phyloP scores from a whole-genome alignment of 1,139 yeast species.

The Suhomyces anneliseae region DNA sequence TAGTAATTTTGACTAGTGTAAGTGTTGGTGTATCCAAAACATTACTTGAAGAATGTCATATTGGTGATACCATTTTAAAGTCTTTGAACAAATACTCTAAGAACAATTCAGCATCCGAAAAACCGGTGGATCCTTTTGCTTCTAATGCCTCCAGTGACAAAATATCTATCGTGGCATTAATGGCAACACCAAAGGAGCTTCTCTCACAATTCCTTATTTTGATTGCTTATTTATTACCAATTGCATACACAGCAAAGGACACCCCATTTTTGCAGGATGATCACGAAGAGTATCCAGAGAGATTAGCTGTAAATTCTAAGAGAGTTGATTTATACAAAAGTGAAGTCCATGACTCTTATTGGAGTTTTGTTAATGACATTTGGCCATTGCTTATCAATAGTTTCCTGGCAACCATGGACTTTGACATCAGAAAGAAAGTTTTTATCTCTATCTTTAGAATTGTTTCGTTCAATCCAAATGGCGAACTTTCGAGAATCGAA shows the following conservation, averaged over 20 bases:
- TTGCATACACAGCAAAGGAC: slow-evolving; percentile 28
- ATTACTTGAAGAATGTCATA: slow-evolving; percentile 38
- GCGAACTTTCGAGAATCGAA: slow-evolving; percentile 21
- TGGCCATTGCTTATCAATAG: slow-evolving; percentile 66
- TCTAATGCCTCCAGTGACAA: not conserved
- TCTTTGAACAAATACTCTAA: slow-evolving; percentile 44
- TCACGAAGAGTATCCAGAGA: slow-evolving; percentile 27
- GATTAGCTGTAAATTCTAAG: slow-evolving; percentile 24
- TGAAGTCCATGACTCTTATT: slow-evolving; percentile 28
- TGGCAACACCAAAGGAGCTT: slow-evolving; percentile 73
- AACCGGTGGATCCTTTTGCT: slow-evolving; percentile 16
- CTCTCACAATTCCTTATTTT: slow-evolving; percentile 56
- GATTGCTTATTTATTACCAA: slow-evolving; percentile 59
- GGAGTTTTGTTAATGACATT: slow-evolving; percentile 48
- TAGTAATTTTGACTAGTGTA: slow-evolving; percentile 37
- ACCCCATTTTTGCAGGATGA: slow-evolving; percentile 34
- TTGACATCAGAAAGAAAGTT: slow-evolving; percentile 60
- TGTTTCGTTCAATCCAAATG: slow-evolving; percentile 29
- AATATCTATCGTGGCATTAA: slow-evolving; percentile 61
- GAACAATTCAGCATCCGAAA: slow-evolving; percentile 1
- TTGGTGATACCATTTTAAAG: slow-evolving; percentile 44
- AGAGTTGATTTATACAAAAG: slow-evolving; percentile 28
- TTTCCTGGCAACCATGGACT: slow-evolving; percentile 76
- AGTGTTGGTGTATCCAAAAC: slow-evolving; percentile 43
- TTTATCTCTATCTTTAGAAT: slow-evolving; percentile 60